phyloP scores from a whole-genome alignment of 2,329 filamentous ascomycete species.

The Aspergillus niger region DNA sequence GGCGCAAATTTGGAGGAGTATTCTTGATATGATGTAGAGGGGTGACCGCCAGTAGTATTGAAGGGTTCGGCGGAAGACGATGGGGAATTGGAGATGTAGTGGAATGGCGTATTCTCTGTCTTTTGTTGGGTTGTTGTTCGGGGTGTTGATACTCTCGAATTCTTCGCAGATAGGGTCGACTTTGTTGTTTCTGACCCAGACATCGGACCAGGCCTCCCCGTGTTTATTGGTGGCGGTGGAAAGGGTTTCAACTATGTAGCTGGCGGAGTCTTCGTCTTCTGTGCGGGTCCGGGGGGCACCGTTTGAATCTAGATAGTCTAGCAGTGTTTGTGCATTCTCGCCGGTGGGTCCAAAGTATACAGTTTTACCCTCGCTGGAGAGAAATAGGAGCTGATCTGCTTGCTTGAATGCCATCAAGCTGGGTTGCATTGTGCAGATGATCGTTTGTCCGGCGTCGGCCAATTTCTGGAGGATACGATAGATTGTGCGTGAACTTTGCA shows the following conservation, averaged over 20 bases:
- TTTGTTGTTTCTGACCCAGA: conserved; percentile 62
- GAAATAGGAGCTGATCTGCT: conserved; percentile 65
- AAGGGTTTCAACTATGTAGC: conserved; percentile 69
- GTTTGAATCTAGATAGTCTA: conserved; percentile 65
- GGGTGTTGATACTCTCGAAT: conserved; percentile 57
- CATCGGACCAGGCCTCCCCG: conserved; percentile 60
- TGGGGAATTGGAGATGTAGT: conserved; percentile 64
- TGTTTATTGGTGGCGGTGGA: conserved; percentile 33
- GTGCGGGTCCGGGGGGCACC: conserved; percentile 59
- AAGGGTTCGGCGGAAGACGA: conserved; percentile 73
- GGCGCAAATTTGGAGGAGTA: conserved; percentile 60
- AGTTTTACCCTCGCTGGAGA: conserved; percentile 64
- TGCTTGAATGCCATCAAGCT: conserved; percentile 88
- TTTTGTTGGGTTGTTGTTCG: conserved; percentile 44
- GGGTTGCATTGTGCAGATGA: conserved; percentile 91
- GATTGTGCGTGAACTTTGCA: conserved; percentile 88
- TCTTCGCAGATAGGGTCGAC: conserved; percentile 57
- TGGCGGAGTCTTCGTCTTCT: conserved; percentile 68
- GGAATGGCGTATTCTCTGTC: conserved; percentile 77
- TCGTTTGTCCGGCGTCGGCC: conserved; percentile 80
- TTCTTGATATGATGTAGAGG: conserved; percentile 80
- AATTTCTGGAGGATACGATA: conserved; percentile 81
- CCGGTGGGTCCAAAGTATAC: conserved; percentile 70
- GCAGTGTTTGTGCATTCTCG: conserved; percentile 55
- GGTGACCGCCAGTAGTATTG: conserved; percentile 89